phyloP scores from a whole-genome alignment of 2,329 filamentous ascomycete species.

The Ophiosphaerella korrae region DNA sequence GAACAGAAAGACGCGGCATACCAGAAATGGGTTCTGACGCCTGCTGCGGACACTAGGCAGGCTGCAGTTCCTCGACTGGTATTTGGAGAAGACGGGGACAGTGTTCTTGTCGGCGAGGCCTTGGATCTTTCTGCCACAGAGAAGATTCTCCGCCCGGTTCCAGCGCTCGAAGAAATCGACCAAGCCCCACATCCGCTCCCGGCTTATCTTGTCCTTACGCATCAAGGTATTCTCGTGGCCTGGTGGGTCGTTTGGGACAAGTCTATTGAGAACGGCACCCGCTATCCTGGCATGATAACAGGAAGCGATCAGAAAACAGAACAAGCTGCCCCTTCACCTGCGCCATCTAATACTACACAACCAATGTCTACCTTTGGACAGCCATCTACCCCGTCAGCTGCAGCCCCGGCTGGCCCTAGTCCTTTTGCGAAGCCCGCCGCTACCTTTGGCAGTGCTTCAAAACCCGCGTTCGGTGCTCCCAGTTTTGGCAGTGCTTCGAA shows the following conservation, averaged over 20 bases:
- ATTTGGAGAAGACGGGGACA: conserved; percentile 62
- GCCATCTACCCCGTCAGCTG: conserved; percentile 15
- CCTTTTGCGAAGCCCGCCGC: conserved; percentile 18
- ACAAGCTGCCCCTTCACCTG: conserved; percentile 32
- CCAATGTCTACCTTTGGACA: conserved; percentile 14
- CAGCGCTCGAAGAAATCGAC: conserved; percentile 74
- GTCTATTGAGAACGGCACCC: conserved; percentile 74
- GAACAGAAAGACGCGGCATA: conserved; percentile 66
- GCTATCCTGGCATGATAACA: conserved; percentile 72
- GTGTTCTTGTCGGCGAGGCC: conserved; percentile 76
- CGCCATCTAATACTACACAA: conserved; percentile 13
- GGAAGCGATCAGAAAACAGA: conserved; percentile 34
- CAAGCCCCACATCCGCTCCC: conserved; percentile 82
- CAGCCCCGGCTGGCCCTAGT: conserved; percentile 1
- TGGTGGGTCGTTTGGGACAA: conserved; percentile 96
- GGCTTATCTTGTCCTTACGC: conserved; percentile 81
- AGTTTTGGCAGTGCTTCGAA: conserved; percentile 4
- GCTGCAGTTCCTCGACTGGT: conserved; percentile 63
- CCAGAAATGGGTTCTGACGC: conserved; percentile 74
- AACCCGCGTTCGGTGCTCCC: conserved; percentile 32
- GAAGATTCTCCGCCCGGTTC: conserved; percentile 77
- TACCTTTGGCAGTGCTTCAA: conserved; percentile 33
- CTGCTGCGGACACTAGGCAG: conserved; percentile 74
- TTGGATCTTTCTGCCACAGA: conserved; percentile 85
- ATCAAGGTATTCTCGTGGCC: conserved; percentile 80